Evolutionary conservation across 495 filamentous ascomycete genomes (phyloP).

Genomic region (Cudoniella acicularis): DNA sequence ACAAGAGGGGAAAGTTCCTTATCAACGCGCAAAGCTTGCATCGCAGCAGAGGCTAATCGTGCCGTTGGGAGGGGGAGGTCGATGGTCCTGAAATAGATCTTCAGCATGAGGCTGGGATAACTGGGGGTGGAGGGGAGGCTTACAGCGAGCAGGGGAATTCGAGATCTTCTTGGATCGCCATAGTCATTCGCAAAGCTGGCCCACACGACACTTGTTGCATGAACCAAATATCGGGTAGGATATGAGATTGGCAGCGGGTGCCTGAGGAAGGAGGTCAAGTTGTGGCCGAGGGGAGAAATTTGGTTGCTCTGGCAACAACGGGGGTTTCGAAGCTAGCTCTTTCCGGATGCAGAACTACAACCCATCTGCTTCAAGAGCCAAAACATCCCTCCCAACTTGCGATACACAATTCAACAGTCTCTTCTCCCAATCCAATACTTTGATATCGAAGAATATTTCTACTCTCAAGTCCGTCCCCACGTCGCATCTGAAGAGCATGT

Average conservation of each 20-base stretch:
- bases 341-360: conserved; percentile 17
- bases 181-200: conserved; percentile 15
- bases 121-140: conserved; percentile 20
- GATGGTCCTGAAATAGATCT: conserved; percentile 54
- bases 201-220: conserved; percentile 4
- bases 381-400: conserved; percentile 17
- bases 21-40: conserved; percentile 77
- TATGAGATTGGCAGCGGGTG: not conserved
- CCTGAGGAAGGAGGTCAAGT: not conserved
- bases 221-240: conserved; percentile 13
- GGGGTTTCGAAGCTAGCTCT: conserved; percentile 6
- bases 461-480: not conserved
- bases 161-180: conserved; percentile 33
- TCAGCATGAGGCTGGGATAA: not conserved
- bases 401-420: not conserved
- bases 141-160: conserved; percentile 75
- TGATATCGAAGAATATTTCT: conserved; percentile 12
- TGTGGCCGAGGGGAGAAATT: not conserved
- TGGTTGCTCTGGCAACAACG: conserved; percentile 9
- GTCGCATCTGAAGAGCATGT: conserved; percentile 7
- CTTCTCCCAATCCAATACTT: conserved; percentile 4
- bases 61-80: conserved; percentile 79
- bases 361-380: not conserved
- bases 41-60: conserved; percentile 73
- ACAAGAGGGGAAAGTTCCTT: conserved; percentile 83